These are phyloP conservation scores for Schwanniomyces etchellsii DNA, from an alignment of 1,139 yeast species.

Conservation along the genomic window DNA sequence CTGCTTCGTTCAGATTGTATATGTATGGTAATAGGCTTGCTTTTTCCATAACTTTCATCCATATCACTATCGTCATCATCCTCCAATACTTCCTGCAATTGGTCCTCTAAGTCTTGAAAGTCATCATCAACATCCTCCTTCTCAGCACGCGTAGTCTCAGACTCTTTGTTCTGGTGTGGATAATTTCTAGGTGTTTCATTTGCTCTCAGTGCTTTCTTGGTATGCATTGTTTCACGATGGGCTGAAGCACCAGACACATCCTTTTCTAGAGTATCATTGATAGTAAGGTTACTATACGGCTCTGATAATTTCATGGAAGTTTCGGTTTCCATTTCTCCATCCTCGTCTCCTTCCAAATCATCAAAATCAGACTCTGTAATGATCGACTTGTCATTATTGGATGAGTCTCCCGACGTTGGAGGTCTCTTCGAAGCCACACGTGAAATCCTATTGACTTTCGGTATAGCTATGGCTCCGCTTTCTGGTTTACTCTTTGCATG, in stretches of 20 bases:
- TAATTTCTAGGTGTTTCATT: no score
- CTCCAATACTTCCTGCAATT: slow-evolving; percentile 37
- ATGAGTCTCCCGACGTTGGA: background rate
- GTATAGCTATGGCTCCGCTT: background rate
- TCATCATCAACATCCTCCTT: slow-evolving; percentile 31
- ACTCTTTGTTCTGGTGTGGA: no score
- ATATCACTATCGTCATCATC: slow-evolving; percentile 16
- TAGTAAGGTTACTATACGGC: background rate
- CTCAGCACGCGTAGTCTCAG: no score
- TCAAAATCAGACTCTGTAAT: slow-evolving; percentile 36
- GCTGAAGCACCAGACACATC: no score
- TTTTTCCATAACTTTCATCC: no score
- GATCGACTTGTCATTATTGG: slow-evolving; percentile 8
- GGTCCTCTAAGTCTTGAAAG: slow-evolving; percentile 41
- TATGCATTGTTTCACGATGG: no score
- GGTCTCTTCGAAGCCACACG: slow-evolving; percentile 1
- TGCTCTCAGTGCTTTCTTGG: no score
- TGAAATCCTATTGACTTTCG: background rate
- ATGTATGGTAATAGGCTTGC: no score
- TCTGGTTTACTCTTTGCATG: no score
- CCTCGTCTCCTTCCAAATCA: slow-evolving; percentile 19
- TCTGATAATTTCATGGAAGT: background rate
- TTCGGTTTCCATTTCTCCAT: background rate
- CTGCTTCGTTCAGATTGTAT: no score
- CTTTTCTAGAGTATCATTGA: no score